phyloP scores from a whole-genome alignment of 2,329 filamentous ascomycete genomes.

The Fusarium liriodendri region DNA sequence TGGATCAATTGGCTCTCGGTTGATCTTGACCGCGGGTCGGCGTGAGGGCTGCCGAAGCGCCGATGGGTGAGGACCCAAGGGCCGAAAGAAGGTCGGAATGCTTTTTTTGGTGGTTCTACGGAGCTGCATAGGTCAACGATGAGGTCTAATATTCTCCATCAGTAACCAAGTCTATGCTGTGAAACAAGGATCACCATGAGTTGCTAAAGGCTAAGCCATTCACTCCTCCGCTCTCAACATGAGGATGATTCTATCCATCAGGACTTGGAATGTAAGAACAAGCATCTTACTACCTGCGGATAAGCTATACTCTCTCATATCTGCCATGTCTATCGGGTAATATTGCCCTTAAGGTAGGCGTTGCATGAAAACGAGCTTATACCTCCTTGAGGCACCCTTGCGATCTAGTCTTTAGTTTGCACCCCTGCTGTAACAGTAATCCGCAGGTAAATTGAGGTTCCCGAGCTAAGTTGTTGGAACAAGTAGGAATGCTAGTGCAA shows the following conservation, averaged over 20 bases:
- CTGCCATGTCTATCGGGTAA: neutral
- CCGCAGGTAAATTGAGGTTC: neutral
- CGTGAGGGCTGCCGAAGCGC: constrained; percentile 18
- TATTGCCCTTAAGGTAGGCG: neutral
- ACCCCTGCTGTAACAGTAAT: neutral
- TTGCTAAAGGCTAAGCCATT: neutral
- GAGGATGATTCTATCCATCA: neutral
- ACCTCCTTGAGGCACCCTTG: neutral
- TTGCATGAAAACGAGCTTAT: neutral
- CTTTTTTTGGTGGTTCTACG: neutral
- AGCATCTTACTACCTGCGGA: neutral
- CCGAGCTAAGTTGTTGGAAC: neutral
- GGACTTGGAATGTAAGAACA: neutral
- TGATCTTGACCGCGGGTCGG: neutral
- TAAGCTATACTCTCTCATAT: neutral
- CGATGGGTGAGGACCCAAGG: neutral
- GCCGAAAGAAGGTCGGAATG: neutral
- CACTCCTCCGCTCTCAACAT: neutral
- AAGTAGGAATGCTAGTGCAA: neutral
- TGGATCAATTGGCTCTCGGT: neutral
- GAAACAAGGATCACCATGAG: neutral
- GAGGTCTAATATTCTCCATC: neutral
- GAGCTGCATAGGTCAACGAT: neutral
- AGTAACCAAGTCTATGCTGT: neutral
- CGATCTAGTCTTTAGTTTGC: neutral